Evolutionary conservation across 345 rosid genomes (phyloP).

Genomic region (Citrus inodora): DNA sequence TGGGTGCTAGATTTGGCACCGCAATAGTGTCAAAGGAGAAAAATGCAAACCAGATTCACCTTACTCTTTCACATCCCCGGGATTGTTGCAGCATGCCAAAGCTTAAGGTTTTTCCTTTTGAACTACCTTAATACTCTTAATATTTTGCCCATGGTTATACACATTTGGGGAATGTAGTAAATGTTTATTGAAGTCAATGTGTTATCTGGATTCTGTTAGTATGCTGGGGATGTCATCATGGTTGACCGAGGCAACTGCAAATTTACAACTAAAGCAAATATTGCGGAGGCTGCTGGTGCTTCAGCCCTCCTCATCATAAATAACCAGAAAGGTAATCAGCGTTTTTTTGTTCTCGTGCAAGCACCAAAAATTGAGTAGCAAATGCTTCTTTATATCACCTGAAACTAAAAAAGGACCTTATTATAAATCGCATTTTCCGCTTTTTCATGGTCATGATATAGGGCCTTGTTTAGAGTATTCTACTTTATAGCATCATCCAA

Average conservation of each 20-base stretch:
- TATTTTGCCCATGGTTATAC: neutral
- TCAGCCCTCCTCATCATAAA: slow-evolving; percentile 89
- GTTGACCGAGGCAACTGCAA: slow-evolving; percentile 90
- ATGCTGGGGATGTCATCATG: slow-evolving; percentile 73
- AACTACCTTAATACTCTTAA: neutral
- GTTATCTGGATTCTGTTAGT: slow-evolving; percentile 41
- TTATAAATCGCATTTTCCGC: neutral
- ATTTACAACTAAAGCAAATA: slow-evolving; percentile 84
- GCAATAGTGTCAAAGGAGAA: slow-evolving; percentile 90
- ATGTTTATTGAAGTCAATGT: slow-evolving; percentile 10
- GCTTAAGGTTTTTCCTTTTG: slow-evolving; percentile 51
- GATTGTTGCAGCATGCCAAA: slow-evolving; percentile 71
- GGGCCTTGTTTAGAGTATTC: slow-evolving; percentile 3
- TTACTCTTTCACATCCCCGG: slow-evolving; percentile 77
- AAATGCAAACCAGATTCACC: slow-evolving; percentile 70
- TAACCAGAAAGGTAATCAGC: slow-evolving; percentile 70
- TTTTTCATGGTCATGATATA: neutral
- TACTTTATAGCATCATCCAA: neutral
- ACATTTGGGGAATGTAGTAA: neutral
- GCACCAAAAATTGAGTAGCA: neutral
- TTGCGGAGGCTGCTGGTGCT: slow-evolving; percentile 88
- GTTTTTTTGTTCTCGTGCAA: slow-evolving; percentile 11
- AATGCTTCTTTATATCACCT: neutral
- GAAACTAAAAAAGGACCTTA: neutral
- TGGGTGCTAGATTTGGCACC: slow-evolving; percentile 92